phyloP scores from a whole-genome alignment of 805 yeast genomes.

The Candida vartiovaarae region DNA sequence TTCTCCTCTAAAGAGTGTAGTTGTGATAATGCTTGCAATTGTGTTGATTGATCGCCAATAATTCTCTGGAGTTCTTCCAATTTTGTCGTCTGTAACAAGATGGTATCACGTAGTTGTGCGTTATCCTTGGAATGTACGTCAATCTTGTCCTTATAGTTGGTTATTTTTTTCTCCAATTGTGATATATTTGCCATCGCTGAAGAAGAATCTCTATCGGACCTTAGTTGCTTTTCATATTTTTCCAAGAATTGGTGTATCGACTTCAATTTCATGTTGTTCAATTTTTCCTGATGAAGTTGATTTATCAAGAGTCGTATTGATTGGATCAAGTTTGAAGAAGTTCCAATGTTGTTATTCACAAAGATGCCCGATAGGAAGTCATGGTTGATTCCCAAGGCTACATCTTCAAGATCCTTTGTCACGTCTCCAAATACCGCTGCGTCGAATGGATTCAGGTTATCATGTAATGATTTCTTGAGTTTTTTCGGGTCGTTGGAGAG shows the following conservation, averaged over 20 bases:
- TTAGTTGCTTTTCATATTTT: slow-evolving; percentile 32
- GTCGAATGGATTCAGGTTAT: slow-evolving; percentile 36
- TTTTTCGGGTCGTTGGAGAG: slow-evolving; percentile 11
- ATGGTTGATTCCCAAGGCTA: slow-evolving; percentile 40
- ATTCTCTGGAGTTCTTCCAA: not conserved
- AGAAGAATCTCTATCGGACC: slow-evolving; percentile 1
- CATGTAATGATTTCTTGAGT: slow-evolving; percentile 15
- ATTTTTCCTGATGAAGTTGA: slow-evolving; percentile 49
- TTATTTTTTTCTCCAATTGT: not conserved
- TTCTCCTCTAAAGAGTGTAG: too few species aligned
- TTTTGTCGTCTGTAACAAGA: not conserved
- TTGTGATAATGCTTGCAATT: not conserved
- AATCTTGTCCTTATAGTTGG: not conserved
- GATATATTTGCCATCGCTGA: not conserved
- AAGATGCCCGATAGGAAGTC: slow-evolving; percentile 48
- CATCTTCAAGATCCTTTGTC: slow-evolving; percentile 40
- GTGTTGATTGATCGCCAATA: not conserved
- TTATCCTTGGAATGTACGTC: not conserved
- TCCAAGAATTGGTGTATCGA: slow-evolving; percentile 49
- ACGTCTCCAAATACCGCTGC: slow-evolving; percentile 59
- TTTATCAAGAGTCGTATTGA: slow-evolving; percentile 48
- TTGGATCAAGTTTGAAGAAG: slow-evolving; percentile 46
- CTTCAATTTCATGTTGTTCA: slow-evolving; percentile 48
- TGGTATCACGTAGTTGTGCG: not conserved
- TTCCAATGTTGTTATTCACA: slow-evolving; percentile 52